Evolutionary conservation across 2,329 filamentous ascomycete species (phyloP).

Genomic region (Orbilia blumenaviensis): DNA sequence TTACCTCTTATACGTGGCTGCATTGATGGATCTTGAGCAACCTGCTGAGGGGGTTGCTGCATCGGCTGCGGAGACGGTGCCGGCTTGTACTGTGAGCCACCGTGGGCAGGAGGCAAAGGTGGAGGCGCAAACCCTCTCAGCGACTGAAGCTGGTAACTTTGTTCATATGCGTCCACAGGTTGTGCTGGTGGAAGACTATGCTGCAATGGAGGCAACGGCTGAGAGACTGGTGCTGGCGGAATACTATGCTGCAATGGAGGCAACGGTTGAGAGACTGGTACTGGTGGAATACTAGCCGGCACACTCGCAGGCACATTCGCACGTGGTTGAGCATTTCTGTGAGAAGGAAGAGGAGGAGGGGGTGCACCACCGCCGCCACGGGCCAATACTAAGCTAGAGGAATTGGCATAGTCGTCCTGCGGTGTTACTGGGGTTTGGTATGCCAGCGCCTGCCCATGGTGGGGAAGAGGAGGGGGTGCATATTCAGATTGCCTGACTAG

Average conservation of each 20-base stretch:
- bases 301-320: constrained; percentile 35
- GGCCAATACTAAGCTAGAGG: constrained; percentile 14
- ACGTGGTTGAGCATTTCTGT: constrained; percentile 33
- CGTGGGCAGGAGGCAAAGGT: constrained; percentile 25
- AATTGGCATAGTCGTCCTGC: constrained; percentile 29
- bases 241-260: background rate
- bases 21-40: constrained; percentile 7
- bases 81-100: constrained; percentile 27
- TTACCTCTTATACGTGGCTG: constrained; percentile 28
- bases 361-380: background rate
- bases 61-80: constrained; percentile 22
- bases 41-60: background rate
- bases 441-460: constrained; percentile 21
- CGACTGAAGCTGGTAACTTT: constrained; percentile 39
- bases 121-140: constrained; percentile 36
- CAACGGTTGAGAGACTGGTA: background rate
- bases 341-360: constrained; percentile 32
- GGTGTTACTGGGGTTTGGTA: constrained; percentile 27
- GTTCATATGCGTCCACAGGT: constrained; percentile 35
- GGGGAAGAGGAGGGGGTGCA: constrained; percentile 34
- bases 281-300: background rate
- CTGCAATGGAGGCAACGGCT: constrained; percentile 18
- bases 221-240: background rate
- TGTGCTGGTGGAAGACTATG: constrained; percentile 16
- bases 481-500: constrained; percentile 35